Evolutionary conservation across 1,284 basidiomycete species (phyloP), one percentile per base, ranked within the genome.

Genomic region (Ceratobasidium sp.): DNA sequence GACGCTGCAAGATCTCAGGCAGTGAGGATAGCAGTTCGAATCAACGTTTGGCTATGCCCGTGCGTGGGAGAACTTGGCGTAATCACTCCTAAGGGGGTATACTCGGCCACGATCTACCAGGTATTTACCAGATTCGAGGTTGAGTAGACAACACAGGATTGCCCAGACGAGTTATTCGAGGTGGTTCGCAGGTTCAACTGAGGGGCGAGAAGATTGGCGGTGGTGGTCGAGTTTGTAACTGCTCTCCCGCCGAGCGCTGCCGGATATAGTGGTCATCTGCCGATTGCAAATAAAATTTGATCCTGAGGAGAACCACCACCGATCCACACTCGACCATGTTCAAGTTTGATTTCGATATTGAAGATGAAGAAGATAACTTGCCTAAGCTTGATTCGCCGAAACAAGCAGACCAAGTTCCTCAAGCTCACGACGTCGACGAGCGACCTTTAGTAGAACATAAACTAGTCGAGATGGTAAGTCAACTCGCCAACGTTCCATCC

Each of bases 271-370:
- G 48, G n/a, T 50, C 48, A 50, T 50, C n/a, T 18, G 20, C 16
- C 8, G 73, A 54, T 66, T 75, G 41, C 41, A 59, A 41, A 64
- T 27, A 54, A 60, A 35, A 77, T 79, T 79, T 73, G 20, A 52
- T 69, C 57, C 78, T 60, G 0, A 79, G 66, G 16, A 78, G 57
- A 30, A 79, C 79, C 52, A 60, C 69, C 54, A 60, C 78, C 80
- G n/a, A 69, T 30, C 46, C 27, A 4, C 16, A 20, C 3, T 64
- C 41, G 10, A 67, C 55, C 76, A 85, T 85, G 85, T 86, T 86
- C 84, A 87, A 86, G 76, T 87, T 87, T 78, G 84, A 83, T 70
- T 87, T 87, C 76, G 82, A 85, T 59, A 73, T 86, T 30, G 85
- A 85, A 70, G 78, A 70, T 1, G 41, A 69, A 6, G 38, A 33